A percentile compares a stretch with the other conserved stretches of the same genome.
phyloP scores from a whole-genome alignment of 2,329 filamentous ascomycete species.

The Colletotrichum cereale region DNA sequence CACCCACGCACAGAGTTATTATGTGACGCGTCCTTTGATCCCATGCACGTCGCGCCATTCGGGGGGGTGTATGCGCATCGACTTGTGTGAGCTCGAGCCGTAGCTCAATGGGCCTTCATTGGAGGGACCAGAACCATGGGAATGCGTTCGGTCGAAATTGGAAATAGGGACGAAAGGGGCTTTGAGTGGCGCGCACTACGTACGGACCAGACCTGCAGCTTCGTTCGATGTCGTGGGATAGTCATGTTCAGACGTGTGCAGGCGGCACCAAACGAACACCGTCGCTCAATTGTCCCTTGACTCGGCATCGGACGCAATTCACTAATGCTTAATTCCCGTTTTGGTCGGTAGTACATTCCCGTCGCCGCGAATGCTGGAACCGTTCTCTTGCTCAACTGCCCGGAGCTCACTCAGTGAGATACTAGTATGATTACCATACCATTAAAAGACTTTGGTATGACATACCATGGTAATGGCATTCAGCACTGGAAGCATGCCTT shows the following conservation, averaged over 20 bases:
- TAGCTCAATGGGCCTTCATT: neutral
- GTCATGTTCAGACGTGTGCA: neutral
- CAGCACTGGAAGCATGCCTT: neutral
- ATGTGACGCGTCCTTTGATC: neutral
- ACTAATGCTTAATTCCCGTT: neutral
- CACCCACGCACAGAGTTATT: neutral
- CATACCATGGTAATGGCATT: neutral
- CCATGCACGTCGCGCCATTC: neutral
- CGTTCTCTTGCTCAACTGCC: neutral
- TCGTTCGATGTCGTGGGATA: neutral
- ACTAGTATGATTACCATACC: neutral
- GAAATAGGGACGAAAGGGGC: neutral
- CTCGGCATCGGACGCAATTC: neutral
- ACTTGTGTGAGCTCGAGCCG: neutral
- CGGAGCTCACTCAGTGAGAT: too few species aligned
- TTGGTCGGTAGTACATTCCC: neutral
- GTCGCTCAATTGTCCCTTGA: neutral
- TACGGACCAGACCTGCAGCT: too few species aligned
- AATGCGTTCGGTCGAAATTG: neutral
- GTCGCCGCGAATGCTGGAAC: neutral
- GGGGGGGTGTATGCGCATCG: neutral
- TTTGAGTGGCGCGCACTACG: neutral
- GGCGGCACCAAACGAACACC: neutral
- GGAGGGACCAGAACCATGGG: neutral
- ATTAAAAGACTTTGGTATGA: neutral